phyloP scores from a whole-genome alignment of 2,329 filamentous ascomycete genomes.

The Colletotrichum ledebouriae region DNA sequence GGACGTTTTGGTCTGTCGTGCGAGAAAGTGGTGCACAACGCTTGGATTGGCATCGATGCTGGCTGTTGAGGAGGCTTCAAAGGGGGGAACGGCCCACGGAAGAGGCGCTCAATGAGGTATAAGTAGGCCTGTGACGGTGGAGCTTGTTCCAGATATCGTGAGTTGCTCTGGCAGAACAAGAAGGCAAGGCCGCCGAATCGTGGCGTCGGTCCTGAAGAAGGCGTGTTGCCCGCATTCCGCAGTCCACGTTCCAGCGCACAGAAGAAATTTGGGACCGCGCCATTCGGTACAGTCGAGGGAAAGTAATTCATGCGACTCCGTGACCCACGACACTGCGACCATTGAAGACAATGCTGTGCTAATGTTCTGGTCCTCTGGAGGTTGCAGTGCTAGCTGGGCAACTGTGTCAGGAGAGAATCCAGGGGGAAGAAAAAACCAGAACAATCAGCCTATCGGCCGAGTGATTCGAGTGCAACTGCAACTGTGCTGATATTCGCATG shows the following conservation, averaged over 20 bases:
- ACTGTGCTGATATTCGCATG: constrained; percentile 22
- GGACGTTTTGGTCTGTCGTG: constrained; percentile 32
- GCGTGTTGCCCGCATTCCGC: constrained; percentile 16
- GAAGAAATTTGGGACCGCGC: neutral
- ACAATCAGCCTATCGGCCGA: neutral
- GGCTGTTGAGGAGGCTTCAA: constrained; percentile 12
- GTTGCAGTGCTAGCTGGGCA: neutral
- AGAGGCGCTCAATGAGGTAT: neutral
- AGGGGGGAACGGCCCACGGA: constrained; percentile 20
- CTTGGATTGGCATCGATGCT: neutral
- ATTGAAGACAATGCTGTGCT: too few species aligned
- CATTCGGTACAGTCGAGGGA: neutral
- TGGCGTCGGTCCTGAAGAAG: constrained; percentile 34
- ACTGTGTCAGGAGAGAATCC: neutral
- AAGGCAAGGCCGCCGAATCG: constrained; percentile 32
- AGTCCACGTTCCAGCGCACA: constrained; percentile 14
- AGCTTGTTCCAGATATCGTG: constrained; percentile 30
- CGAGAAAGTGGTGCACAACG: constrained; percentile 17
- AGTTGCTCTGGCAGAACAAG: constrained; percentile 35
- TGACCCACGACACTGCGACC: constrained; percentile 2
- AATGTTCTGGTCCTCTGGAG: neutral
- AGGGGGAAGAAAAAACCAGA: neutral
- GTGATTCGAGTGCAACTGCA: neutral
- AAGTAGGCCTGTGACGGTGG: constrained; percentile 20
- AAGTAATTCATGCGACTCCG: constrained; percentile 28